Evolutionary conservation across 1,284 basidiomycete species (phyloP).

Genomic region (Hypsizygus ulmarius): DNA sequence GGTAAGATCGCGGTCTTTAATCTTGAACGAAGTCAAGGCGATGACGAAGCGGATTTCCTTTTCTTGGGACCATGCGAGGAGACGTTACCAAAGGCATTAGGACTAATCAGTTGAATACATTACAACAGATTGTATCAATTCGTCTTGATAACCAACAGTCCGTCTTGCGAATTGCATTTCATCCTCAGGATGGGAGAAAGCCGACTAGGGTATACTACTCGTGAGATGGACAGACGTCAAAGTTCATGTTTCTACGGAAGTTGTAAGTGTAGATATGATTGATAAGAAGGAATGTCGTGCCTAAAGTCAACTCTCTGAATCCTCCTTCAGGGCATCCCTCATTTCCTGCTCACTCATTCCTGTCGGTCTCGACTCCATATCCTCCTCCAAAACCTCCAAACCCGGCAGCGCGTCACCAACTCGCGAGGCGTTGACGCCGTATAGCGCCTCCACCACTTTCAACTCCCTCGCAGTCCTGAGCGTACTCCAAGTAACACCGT

Average conservation of each 20-base stretch:
- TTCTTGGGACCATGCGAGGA: conserved; percentile 18
- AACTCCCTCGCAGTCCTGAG: conserved; percentile 37
- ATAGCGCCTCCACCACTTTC: conserved; percentile 55
- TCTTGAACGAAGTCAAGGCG: conserved; percentile 43
- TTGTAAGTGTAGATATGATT: no score
- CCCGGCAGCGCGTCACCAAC: conserved; percentile 44
- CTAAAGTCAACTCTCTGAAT: no score
- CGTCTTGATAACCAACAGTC: not conserved
- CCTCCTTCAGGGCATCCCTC: conserved; percentile 6
- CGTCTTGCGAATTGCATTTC: no score
- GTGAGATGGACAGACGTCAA: no score
- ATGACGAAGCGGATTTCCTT: conserved; percentile 29
- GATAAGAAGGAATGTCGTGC: no score
- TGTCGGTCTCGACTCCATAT: conserved; percentile 26
- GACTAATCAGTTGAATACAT: conserved; percentile 14
- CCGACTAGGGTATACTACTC: no score
- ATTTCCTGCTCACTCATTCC: conserved; percentile 24
- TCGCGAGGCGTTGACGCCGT: conserved; percentile 45
- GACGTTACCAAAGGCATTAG: conserved; percentile 39
- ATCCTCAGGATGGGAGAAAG: no score
- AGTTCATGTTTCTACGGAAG: no score
- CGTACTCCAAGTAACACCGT: conserved; percentile 32
- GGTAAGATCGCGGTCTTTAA: conserved; percentile 61
- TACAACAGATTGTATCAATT: not conserved
- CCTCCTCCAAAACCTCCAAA: conserved; percentile 54